Base-by-base conservation (phyloP, 2,329 filamentous ascomycete genomes). In the Ampelomyces quisqualis region DNA sequence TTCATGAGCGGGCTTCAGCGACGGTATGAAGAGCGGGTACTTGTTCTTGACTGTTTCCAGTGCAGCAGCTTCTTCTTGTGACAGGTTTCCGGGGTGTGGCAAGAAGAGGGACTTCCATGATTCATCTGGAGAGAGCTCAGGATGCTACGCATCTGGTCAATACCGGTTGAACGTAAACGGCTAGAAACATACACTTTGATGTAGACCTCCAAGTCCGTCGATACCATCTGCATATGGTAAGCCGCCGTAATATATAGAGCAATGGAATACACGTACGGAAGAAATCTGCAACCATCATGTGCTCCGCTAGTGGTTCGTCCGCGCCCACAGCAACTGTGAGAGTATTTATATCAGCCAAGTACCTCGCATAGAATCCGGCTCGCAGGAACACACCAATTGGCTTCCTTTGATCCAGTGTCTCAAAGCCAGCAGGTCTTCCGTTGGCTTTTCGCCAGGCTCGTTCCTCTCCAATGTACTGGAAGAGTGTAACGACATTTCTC, bases 401-500 rank as follows among this genome's bases (percentile, higher is more conserved):
- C 70, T 88, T 94, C 66, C 74, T 82, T 10, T 79, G 76, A 53
- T 78, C 80, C 68, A 97, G 72, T 6, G 82, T 77, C 36, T 83
- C 84, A 56, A 90, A 97, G 1, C 88, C 86, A 40, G 84, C 76
- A 1, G 79, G 70, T 40, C 76, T 78, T 13, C 86, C 86, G 28
- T 82, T 78, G 9, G 80, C 72, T 62, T 80, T 81, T 49, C 93
- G 81, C 90, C 90, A 97, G 53, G 81, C 77, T 55, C 89, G 77
- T 71, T 98, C 93, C 64, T 89, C 88, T 53, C 95, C 89, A 38
- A 98, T 79, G 43, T 95, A 85, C 60, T 96, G 85, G 73, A 98
- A 97, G 47, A 97, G 76, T 17, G 89, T 86, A 26, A 97, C 84
- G 11, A 87, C 84, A 70, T 98, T 98, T 35, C 86, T 83, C 35